These are phyloP conservation scores for Cyphellophora europaea DNA, from an alignment of 2,329 filamentous ascomycete genomes.

Conservation along the genomic window DNA sequence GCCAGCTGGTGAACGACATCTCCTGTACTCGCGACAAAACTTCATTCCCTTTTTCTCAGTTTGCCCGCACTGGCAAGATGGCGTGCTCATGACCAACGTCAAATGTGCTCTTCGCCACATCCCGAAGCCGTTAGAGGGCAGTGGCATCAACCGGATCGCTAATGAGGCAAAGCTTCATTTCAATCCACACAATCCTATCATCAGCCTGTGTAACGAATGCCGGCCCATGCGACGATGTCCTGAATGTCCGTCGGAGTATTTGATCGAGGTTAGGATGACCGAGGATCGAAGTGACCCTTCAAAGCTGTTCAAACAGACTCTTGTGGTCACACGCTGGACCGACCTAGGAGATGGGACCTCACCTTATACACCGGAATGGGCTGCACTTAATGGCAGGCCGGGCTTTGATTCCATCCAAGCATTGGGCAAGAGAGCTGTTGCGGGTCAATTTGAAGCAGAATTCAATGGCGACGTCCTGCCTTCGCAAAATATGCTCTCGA, in stretches of 20 bases:
- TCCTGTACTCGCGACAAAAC: constrained; percentile 47
- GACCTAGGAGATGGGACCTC: constrained; percentile 49
- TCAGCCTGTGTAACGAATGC: constrained; percentile 45
- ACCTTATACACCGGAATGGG: constrained; percentile 45
- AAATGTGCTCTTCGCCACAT: constrained; percentile 54
- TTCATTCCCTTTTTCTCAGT: constrained; percentile 55
- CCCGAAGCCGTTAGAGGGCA: constrained; percentile 33
- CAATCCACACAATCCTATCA: constrained; percentile 31
- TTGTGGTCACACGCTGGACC: constrained; percentile 53
- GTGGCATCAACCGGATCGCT: constrained; percentile 31
- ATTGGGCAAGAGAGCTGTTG: constrained; percentile 46
- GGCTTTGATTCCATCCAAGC: constrained; percentile 45
- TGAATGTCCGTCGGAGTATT: constrained; percentile 53
- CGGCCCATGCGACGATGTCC: constrained; percentile 52
- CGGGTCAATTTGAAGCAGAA: constrained; percentile 50
- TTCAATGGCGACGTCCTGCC: constrained; percentile 46
- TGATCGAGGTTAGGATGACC: constrained; percentile 50
- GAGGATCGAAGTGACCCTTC: constrained; percentile 42
- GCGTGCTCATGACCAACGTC: constrained; percentile 49
- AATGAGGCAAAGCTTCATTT: constrained; percentile 20
- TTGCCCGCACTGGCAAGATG: constrained; percentile 54
- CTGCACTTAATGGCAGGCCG: constrained; percentile 41
- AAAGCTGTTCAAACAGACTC: constrained; percentile 47
- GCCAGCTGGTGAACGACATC: constrained; percentile 41
- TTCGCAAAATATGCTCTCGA: constrained; percentile 46